Evolutionary conservation across 768 basidiomycete genomes (phyloP), one percentile per base, ranked within the genome.

Genomic region (Lentinula boryana): DNA sequence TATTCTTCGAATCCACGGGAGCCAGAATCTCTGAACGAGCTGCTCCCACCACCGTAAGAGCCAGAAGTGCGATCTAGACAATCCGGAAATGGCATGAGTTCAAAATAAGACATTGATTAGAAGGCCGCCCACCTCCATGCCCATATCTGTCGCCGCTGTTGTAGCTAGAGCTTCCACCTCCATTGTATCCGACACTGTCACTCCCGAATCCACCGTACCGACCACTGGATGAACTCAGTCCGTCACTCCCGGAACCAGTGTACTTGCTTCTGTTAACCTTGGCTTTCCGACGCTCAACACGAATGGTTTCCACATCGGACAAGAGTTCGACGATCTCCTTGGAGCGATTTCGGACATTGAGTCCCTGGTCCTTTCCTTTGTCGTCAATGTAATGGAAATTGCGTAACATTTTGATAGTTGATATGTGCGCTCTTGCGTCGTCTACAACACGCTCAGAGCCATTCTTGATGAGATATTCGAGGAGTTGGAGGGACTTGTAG

Each of bases 351-450:
- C 97, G 91, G 57, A 99, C 97, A 68, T 99, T 99, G 67, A 97
- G 82, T 5, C 97, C 97, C 73, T 99, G 93, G 69, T 99, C 97
- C 72, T 99, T 98, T 53, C 93, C 95, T 76, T 96, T 96, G 64
- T 98, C 96, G 65, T 99, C 97, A 60, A 98, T 92, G 72, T 98
- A 98, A 70, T 98, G 96, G 76, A 99, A 99, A 68, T 89, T 97
- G 60, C 95, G 79, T 10, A 98, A 84, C 93, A 98, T 98, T 77
- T 98, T 98, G 67, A 99, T 82, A 18, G 95, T 96, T 31, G 93
- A 89, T 31, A 98, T 79, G 72, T 98, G 97, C 1, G 93, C 90
- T 56, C 97, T 84, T 1, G 96, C 93, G 73, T 99, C 97, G 70
- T 99, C 97, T 16, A 99, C 93, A 10, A 98, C 96, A 43, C 97